Evolutionary conservation across 805 yeast species (phyloP).

Genomic region (Ogataea ganodermae): DNA sequence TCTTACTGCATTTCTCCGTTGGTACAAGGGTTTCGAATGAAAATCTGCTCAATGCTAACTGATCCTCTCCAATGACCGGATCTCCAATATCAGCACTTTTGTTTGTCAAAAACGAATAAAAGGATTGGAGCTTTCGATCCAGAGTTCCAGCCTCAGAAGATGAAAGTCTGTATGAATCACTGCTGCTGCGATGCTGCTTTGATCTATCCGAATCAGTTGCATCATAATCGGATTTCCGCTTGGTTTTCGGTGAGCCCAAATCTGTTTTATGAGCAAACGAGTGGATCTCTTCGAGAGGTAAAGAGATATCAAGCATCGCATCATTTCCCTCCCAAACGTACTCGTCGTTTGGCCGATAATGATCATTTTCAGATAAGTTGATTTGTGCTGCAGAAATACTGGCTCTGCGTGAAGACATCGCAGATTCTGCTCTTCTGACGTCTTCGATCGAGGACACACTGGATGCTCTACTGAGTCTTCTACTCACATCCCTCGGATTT

Average conservation of each 20-base stretch:
- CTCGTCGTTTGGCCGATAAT: background rate
- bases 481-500: background rate
- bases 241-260: constrained; percentile 5
- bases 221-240: constrained; percentile 1
- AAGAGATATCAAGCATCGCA: constrained; percentile 23
- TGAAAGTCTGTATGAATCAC: constrained; percentile 2
- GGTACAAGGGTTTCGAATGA: constrained; percentile 18
- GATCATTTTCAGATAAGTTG: constrained; percentile 6
- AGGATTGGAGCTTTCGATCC: constrained; percentile 7
- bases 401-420: constrained; percentile 17
- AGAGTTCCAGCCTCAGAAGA: constrained; percentile 5
- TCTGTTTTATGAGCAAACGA: background rate
- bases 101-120: constrained; percentile 9
- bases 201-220: constrained; percentile 1
- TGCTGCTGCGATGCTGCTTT: constrained; percentile 2
- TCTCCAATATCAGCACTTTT: constrained; percentile 9
- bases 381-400: constrained; percentile 19
- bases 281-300: constrained; percentile 6
- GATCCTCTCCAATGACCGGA: constrained; percentile 4
- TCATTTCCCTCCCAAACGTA: constrained; percentile 22
- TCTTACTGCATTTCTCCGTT: constrained; percentile 9
- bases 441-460: constrained; percentile 31
- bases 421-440: constrained; percentile 25
- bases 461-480: constrained; percentile 24
- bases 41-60: constrained; percentile 12